Evolutionary conservation across 208 protist genomes (phyloP), one percentile per base, ranked within the genome.

Genomic region (Trypanosoma boissoni): DNA sequence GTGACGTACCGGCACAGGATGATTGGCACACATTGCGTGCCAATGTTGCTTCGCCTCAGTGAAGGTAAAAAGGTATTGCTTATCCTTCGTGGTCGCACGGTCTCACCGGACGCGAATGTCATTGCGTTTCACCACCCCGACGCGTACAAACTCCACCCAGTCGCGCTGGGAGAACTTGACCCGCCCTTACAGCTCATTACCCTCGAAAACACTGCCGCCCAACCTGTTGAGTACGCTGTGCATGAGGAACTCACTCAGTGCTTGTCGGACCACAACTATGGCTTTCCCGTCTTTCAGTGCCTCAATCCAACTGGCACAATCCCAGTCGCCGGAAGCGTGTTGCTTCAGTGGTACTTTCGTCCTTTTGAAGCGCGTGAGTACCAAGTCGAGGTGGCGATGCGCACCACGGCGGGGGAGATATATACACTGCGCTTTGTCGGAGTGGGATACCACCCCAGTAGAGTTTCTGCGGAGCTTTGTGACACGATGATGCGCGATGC

Each of bases 251-350:
- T 82, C 24, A 58, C 89, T 21, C 58, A 69, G 45, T 59, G 57
- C 4, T 65, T 94, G 46, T 39, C 78, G 12, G 59, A 83, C 37
- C 53, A 54, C 14, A 78, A 91, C 68, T 92, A 84, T 75, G 80
- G 76, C 41, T 94, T 97, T 58, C 86, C 88, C 16, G 70, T 97
- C 7, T 76, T 97, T 43, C 79, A 91, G 68, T 96, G 90, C 70
- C 63, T 86, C 14, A 90, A 92, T 72, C 88, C 90, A n/a, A 36
- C 52, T 3, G 93, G 93, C 34, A 39, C 60, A 21, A 73, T 97
- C 42, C 44, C 73, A 27, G 74, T 85, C n/a, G 73, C 62, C 51
- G 59, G 51, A 31, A 64, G 68, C 0, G 74, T 72, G 20, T 63
- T 73, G 32, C 64, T 97, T n/a, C 51, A 71, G 26, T 95, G 85